Percentiles rank a stretch among this genome's conserved stretches.
Conservation (phyloP, 164 flowering plant genomes). For the Echeveria elegans region DNA sequence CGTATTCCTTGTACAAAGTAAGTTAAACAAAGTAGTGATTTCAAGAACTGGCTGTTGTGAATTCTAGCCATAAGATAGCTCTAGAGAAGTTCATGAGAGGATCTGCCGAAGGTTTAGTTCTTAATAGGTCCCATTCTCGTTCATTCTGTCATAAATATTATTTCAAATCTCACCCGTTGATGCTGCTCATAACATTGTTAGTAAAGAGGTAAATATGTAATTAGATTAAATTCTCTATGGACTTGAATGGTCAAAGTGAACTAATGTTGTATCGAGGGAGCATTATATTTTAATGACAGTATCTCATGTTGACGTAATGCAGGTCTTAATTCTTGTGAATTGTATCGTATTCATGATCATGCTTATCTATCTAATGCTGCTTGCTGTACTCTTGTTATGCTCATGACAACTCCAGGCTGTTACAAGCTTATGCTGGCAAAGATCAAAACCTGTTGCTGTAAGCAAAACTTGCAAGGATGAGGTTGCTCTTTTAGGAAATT, state of each 20-base stretch:
- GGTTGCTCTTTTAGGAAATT: slow-evolving; percentile 76
- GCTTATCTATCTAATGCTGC: neutral
- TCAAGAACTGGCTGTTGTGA: neutral
- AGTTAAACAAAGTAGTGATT: neutral
- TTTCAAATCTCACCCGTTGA: neutral
- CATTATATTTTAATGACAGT: neutral
- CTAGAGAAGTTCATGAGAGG: too few relatives aligned
- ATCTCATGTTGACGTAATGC: neutral
- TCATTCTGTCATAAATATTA: neutral
- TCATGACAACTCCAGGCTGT: slow-evolving; percentile 50
- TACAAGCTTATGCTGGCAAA: slow-evolving; percentile 95
- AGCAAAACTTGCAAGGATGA: slow-evolving; percentile 76
- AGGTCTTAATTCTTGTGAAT: neutral
- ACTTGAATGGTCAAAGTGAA: neutral
- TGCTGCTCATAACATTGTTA: neutral
- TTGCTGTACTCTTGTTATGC: neutral
- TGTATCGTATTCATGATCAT: neutral
- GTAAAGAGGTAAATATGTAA: neutral
- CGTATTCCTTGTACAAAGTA: neutral
- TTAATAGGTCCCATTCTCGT: too few relatives aligned
- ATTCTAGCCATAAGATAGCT: neutral
- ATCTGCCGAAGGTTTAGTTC: too few relatives aligned
- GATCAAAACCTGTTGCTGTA: slow-evolving; percentile 73
- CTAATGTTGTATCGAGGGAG: neutral
- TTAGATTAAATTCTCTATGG: neutral